A percentile compares a stretch with the other conserved stretches of the same genome.
Evolutionary conservation across 495 filamentous ascomycete genomes (phyloP).

Genomic region (Neurospora sp.): DNA sequence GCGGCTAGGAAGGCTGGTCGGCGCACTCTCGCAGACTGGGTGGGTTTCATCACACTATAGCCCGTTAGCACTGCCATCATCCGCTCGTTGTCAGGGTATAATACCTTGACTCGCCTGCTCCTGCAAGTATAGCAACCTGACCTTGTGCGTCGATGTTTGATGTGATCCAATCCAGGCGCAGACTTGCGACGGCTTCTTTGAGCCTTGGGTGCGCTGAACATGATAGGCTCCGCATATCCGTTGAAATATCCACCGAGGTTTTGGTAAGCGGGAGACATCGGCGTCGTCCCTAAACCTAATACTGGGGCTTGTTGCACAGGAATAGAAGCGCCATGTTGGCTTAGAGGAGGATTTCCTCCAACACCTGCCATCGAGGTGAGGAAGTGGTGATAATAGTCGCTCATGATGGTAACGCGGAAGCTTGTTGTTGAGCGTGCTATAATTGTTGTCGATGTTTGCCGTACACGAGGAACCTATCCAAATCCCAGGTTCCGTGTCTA

Average conservation of each 20-base stretch:
- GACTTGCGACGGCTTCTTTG: constrained; percentile 48
- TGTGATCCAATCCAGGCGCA: constrained; percentile 57
- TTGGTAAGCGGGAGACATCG: constrained; percentile 31
- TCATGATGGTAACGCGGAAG: constrained; percentile 22
- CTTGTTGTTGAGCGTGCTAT: neutral
- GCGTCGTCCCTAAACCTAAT: constrained; percentile 20
- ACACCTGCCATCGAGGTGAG: constrained; percentile 36
- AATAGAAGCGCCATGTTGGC: constrained; percentile 26
- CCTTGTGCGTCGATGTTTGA: constrained; percentile 88
- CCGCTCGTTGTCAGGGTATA: neutral
- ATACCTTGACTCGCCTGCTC: constrained; percentile 79
- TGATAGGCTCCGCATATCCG: constrained; percentile 35
- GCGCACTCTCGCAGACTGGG: constrained; percentile 77
- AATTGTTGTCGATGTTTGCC: neutral
- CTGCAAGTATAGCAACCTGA: constrained; percentile 95
- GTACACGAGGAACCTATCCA: neutral
- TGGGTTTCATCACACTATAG: constrained; percentile 72
- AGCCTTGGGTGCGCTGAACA: constrained; percentile 41
- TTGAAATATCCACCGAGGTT: constrained; percentile 33
- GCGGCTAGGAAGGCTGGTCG: neutral
- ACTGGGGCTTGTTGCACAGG: constrained; percentile 23
- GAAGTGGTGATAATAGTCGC: constrained; percentile 40
- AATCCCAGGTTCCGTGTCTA: neutral
- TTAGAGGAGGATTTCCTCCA: constrained; percentile 25
- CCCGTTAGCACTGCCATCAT: constrained; percentile 3